Conservation (phyloP, 371 early-diverging fungal species). For the Mortierella sp. region DNA sequence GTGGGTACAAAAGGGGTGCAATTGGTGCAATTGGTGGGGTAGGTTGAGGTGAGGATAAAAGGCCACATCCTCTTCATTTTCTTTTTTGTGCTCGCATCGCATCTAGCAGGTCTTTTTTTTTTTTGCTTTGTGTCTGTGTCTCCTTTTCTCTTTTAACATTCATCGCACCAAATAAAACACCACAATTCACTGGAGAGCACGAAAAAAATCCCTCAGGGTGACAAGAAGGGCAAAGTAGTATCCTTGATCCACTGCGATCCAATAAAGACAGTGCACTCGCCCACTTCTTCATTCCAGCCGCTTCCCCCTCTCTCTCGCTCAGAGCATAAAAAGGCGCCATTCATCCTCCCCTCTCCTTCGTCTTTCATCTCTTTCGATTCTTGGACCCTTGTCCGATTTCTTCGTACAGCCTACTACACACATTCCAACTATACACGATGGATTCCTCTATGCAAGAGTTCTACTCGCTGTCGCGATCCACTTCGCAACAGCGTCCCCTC, state of each 20-base stretch:
- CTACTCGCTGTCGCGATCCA: slow-evolving; percentile 44
- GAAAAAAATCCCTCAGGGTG: background rate
- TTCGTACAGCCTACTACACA: background rate
- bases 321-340: background rate
- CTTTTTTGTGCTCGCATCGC: too few relatives aligned
- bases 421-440: slow-evolving; percentile 9
- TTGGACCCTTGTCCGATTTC: background rate
- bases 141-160: background rate
- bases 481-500: slow-evolving; percentile 27
- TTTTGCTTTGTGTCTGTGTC: background rate
- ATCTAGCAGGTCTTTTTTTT: too few relatives aligned
- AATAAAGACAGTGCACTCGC: background rate
- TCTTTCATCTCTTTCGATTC: background rate
- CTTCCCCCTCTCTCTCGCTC: background rate
- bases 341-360: background rate
- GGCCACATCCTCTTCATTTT: too few relatives aligned
- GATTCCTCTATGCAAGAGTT: slow-evolving; percentile 50
- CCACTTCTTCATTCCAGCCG: background rate
- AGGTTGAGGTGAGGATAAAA: too few relatives aligned
- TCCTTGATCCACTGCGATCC: background rate
- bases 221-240: background rate
- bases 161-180: background rate
- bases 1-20: too few relatives aligned
- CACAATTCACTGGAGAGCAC: background rate
- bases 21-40: too few relatives aligned